These are phyloP conservation scores for Dothideomycetes sp. DNA, from an alignment of 2,329 filamentous ascomycete species.

Conservation along the genomic window DNA sequence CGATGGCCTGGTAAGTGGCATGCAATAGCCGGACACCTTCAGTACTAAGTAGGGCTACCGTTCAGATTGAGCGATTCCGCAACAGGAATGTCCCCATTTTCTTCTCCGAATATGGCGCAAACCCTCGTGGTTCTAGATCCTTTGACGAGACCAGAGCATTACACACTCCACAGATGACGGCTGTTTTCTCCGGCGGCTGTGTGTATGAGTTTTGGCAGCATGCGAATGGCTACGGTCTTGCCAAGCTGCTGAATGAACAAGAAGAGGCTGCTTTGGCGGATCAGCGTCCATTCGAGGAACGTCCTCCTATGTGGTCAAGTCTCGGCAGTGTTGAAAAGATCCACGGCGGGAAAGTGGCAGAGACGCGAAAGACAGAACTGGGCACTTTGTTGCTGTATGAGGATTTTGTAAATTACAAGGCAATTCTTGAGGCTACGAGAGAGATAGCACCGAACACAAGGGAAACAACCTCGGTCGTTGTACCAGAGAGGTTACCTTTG, in stretches of 20 bases:
- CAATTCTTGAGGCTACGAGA: too few species aligned
- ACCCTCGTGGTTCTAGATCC: constrained; percentile 5
- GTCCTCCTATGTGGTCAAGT: not conserved
- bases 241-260: too few species aligned
- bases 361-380: constrained; percentile 8
- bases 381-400: constrained; percentile 10
- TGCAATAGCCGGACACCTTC: not conserved
- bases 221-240: constrained; percentile 8
- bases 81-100: constrained; percentile 7
- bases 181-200: constrained; percentile 11
- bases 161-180: constrained; percentile 7
- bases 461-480: too few species aligned
- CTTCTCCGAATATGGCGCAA: constrained; percentile 9
- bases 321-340: not conserved
- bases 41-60: not conserved
- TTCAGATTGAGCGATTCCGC: constrained; percentile 1
- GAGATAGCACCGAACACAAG: too few species aligned
- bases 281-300: too few species aligned
- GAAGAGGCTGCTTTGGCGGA: too few species aligned
- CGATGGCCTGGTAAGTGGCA: not conserved
- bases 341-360: constrained; percentile 2
- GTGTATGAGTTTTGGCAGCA: constrained; percentile 9
- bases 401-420: constrained; percentile 13
- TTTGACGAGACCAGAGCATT: constrained; percentile 8
- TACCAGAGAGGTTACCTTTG: too few species aligned